Evolutionary conservation across 2,329 filamentous ascomycete species (phyloP).

Genomic region (Botryotinia convoluta): DNA sequence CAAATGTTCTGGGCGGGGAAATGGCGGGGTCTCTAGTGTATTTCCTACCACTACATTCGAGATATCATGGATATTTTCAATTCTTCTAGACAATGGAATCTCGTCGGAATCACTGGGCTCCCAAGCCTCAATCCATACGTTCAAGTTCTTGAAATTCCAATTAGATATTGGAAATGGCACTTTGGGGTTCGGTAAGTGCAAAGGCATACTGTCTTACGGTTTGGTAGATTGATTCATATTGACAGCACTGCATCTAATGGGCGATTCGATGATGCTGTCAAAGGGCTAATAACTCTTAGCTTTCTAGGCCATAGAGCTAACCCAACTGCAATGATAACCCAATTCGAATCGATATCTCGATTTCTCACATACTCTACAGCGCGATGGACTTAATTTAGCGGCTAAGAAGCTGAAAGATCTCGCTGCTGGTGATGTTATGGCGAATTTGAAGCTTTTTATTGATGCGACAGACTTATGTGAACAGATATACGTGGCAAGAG

Average conservation of each 20-base stretch:
- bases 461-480: slow-evolving; percentile 20
- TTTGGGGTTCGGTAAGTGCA: background rate
- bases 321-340: background rate
- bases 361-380: background rate
- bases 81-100: too few relatives aligned
- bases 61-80: background rate
- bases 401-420: background rate
- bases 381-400: background rate
- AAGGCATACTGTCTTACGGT: background rate
- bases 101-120: background rate
- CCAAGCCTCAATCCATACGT: background rate
- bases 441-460: slow-evolving; percentile 10
- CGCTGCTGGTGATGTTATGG: background rate
- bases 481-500: slow-evolving; percentile 22
- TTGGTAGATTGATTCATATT: background rate
- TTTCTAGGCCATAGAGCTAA: background rate
- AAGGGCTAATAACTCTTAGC: background rate
- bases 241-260: too few relatives aligned
- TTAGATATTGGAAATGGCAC: background rate
- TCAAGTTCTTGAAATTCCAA: background rate
- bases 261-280: background rate
- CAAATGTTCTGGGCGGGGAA: background rate
- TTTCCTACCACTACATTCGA: background rate
- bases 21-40: background rate
- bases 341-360: background rate